Conservation (phyloP, 179 eudicot genomes). For the Silene noctiflora region DNA sequence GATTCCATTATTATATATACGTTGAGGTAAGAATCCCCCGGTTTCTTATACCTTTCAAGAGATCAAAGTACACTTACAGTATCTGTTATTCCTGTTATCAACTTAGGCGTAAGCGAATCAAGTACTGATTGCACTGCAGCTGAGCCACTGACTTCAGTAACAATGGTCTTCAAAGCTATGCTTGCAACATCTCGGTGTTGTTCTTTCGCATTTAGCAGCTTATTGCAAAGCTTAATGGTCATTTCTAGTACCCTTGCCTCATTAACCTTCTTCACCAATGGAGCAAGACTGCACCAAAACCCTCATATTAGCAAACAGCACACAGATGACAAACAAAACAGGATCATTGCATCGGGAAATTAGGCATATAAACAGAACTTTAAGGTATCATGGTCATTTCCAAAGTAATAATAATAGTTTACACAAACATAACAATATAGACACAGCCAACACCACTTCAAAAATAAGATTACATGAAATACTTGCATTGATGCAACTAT, state of each 20-base stretch:
- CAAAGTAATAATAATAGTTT: background rate
- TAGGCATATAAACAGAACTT: background rate
- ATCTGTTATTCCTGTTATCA: constrained; percentile 66
- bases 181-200: constrained; percentile 94
- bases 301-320: background rate
- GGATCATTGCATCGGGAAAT: background rate
- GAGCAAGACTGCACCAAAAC: constrained; percentile 63
- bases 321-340: background rate
- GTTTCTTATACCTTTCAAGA: background rate
- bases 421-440: background rate
- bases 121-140: constrained; percentile 64
- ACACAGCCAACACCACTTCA: too few species aligned
- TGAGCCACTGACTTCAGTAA: constrained; percentile 74
- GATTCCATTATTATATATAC: background rate
- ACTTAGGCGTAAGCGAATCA: constrained; percentile 68
- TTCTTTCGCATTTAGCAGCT: constrained; percentile 81
- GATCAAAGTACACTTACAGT: constrained; percentile 46
- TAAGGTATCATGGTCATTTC: background rate
- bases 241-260: constrained; percentile 84
- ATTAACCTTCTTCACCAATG: constrained; percentile 83
- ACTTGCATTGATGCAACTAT: background rate
- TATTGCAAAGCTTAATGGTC: constrained; percentile 74
- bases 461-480: background rate
- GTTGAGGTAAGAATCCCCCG: background rate
- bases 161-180: constrained; percentile 94